phyloP scores from a whole-genome alignment of 2,329 filamentous ascomycete species.

The Fusarium praegraminearum region DNA sequence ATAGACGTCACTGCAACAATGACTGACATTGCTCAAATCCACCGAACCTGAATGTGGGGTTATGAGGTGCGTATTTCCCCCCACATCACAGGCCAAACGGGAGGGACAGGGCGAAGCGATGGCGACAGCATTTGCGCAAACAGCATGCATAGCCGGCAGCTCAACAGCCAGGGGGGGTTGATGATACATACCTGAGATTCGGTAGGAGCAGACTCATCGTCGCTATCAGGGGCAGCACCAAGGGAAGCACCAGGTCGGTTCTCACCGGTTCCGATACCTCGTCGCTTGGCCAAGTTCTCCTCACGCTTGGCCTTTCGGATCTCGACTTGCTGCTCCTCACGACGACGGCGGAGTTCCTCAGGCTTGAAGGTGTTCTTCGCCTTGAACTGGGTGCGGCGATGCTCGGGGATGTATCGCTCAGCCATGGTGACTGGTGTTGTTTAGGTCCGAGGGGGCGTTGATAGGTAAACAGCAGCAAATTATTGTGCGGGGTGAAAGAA shows the following conservation, averaged over 20 bases:
- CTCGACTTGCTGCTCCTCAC: constrained; percentile 99
- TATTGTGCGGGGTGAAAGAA: constrained; percentile 48
- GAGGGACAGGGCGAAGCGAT: constrained; percentile 36
- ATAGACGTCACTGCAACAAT: constrained; percentile 15
- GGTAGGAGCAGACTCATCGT: constrained; percentile 94
- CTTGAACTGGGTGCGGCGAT: constrained; percentile 99
- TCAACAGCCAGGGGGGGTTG: constrained; percentile 16
- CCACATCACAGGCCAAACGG: constrained; percentile 49
- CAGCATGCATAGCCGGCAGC: constrained; percentile 1
- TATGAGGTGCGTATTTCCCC: constrained; percentile 48
- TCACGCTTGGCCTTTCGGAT: constrained; percentile 99
- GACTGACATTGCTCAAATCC: constrained; percentile 30
- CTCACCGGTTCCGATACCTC: constrained; percentile 88
- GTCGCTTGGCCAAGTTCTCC: constrained; percentile 97
- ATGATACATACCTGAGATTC: constrained; percentile 84
- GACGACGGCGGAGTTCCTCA: constrained; percentile 96
- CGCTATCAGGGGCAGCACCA: constrained; percentile 92
- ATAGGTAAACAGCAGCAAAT: constrained; percentile 45
- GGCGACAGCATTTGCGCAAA: constrained; percentile 21
- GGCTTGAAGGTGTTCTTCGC: constrained; percentile 99
- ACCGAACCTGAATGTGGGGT: constrained; percentile 51
- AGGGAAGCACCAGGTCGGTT: constrained; percentile 83
- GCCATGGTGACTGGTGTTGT: constrained; percentile 76
- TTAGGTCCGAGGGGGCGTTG: constrained; percentile 42
- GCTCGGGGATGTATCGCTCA: constrained; percentile 99